Evolutionary conservation across 2,329 filamentous ascomycete genomes (phyloP), one percentile per base, ranked within the genome.

Genomic region (Arachnomyces sp.): DNA sequence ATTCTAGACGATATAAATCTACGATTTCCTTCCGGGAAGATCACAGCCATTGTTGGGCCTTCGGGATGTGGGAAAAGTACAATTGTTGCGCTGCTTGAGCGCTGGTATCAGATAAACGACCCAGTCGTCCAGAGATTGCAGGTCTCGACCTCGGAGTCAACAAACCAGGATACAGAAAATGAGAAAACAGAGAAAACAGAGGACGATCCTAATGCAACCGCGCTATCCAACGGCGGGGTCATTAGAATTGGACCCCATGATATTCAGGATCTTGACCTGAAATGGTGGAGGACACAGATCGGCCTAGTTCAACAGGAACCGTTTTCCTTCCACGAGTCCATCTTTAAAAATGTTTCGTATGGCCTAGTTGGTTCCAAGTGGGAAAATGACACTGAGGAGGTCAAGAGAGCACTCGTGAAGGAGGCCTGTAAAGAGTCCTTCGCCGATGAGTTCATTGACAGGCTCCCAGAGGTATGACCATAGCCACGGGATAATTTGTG

Each of bases 221-320:
- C 43, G 6, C 29, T 12, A 30, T 28, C 28, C 2, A 46, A 51
- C 14, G 47, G 44, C 11, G 79, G 77, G 1, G 64, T 57, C 3
- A 71, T 86, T 33, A 61, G 62, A 0, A 74, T 78, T 3, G 74
- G 70, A 29, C 71, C 67, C 1, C 70, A 73, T 30, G 59, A 72
- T 16, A 61, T 86, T 14, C 54, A 57, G 14, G 68, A 76, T 2
- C 66, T 84, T 15, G 71, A 85, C 28, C 50, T 84, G 28, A 80
- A 78, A 47, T 86, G 70, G 48, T 77, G 75, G 60, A 67, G 75
- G 32, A 61, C 64, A 3, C 59, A 70, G 28, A 82, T 84, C 43
- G 77, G 78, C 0, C 65, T 84, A 4, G 80, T 84, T 3, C 77
- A 82, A 45, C 80, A 84, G 51, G 79, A 84, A 42, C 78, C 79